Evolutionary conservation across 441 rosid species (phyloP).

Genomic region (Corymbia citriodora): DNA sequence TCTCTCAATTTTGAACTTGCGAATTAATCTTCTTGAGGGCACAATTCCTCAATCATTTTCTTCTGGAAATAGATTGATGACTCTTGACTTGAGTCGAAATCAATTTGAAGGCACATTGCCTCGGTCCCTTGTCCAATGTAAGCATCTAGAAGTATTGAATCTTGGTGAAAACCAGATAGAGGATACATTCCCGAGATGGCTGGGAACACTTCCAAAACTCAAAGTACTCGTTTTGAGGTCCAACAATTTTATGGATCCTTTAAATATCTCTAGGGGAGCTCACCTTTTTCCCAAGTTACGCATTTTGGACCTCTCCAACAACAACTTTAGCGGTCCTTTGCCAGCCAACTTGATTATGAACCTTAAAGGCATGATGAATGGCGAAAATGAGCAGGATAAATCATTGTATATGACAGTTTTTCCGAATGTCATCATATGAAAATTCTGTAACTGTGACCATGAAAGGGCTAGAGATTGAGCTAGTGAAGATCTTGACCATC

Average conservation of each 20-base stretch:
- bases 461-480: not conserved
- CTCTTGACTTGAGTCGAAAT: not conserved
- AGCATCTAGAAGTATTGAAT: not conserved
- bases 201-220: not conserved
- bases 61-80: not conserved
- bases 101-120: not conserved
- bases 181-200: not conserved
- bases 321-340: not conserved
- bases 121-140: rapidly evolving
- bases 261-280: not conserved
- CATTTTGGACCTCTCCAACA: not conserved
- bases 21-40: not conserved
- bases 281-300: not conserved
- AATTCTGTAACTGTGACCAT: not conserved
- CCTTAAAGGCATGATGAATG: not conserved
- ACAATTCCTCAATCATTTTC: not conserved
- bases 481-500: not conserved
- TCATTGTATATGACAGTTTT: not conserved
- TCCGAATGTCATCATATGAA: rapidly evolving
- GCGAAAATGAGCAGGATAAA: not conserved
- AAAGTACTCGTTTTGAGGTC: not conserved
- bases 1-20: not conserved
- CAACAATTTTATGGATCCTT: not conserved
- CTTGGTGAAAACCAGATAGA: not conserved
- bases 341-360: not conserved